Base-by-base conservation (phyloP, 495 filamentous ascomycete species). In the Aspergillus ellipticus region DNA sequence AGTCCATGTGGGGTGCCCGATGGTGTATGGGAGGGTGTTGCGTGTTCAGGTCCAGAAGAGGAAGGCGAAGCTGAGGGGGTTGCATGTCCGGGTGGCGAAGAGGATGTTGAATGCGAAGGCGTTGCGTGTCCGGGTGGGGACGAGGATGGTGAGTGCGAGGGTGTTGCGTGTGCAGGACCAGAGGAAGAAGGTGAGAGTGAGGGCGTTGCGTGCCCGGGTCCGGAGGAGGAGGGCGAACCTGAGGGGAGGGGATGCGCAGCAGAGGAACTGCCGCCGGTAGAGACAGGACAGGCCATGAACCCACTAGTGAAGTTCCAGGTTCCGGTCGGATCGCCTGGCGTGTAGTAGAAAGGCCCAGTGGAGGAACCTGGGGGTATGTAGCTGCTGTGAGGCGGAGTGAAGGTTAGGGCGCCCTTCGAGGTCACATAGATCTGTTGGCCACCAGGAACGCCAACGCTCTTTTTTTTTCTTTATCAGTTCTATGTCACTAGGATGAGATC, bases 341-440 rank as follows among this genome's bases (percentile, higher is more conserved):
- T 51, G 55, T 71, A 72, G 6, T 63, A 57, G 69, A 82, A 81
- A 11, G 75, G 74, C 1, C 73, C 75, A 17, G 58, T 57, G 13
- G 72, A 58, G 46, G 82, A 79, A 9, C 83, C 85, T 0, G 70
- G 33, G 0, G 85, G 85, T 19, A 82, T 79, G 59, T 63, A 74
- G 16, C 74, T 77, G 6, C 80, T 84, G 71, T 89, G 85, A 1
- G 85, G 79, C 42, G 68, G 71, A 2, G 84, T 85, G 75, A 82
- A 88, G 51, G 65, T 69, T 31, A 90, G 66, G 24, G 78, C 73
- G 48, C 86, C 86, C 22, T 72, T 64, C 4, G 79, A 70, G 16
- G 61, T 67, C 31, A 89, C 73, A 67, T 87, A 90, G 69, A 83
- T 77, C 54, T 71, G 69, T 61, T 89, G 85, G 20, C 87, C 85